These are phyloP conservation scores for Physaria fendleri DNA, from an alignment of 345 rosid species.

Conservation along the genomic window DNA sequence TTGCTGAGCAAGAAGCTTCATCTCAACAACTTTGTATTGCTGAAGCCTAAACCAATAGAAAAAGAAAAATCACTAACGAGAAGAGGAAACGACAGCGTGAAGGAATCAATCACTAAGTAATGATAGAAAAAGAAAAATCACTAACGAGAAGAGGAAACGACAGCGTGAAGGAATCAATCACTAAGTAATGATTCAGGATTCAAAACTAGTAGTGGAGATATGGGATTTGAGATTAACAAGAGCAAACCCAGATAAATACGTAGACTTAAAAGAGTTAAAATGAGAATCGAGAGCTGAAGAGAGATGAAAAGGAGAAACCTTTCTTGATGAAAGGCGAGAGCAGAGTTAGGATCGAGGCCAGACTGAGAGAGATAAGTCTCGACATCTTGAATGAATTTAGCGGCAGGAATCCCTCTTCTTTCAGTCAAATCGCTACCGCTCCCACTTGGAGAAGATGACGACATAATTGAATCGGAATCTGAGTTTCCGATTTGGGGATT, in stretches of 20 bases:
- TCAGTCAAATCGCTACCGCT: constrained; percentile 37
- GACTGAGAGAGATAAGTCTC: constrained; percentile 60
- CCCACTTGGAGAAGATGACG: constrained; percentile 28
- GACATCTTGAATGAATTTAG: constrained; percentile 84
- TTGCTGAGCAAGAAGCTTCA: constrained; percentile 89
- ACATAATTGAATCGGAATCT: constrained; percentile 19
- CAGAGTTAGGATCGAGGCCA: constrained; percentile 69
- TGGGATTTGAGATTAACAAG: no score
- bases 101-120: no score
- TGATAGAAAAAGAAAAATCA: no score
- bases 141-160: no score
- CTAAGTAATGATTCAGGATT: no score
- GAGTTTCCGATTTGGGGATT: constrained; percentile 12
- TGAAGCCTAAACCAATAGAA: constrained; percentile 51
- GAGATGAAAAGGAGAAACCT: constrained; percentile 44
- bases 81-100: no score
- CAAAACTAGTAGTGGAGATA: not conserved
- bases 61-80: no score
- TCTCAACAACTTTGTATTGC: constrained; percentile 78
- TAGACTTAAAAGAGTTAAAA: not conserved
- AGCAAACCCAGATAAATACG: no score
- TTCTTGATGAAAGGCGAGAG: constrained; percentile 88
- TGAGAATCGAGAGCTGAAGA: no score
- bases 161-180: no score
- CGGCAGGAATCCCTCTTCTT: constrained; percentile 89